Percentiles rank a stretch among this genome's conserved stretches.
Conservation (phyloP, 495 filamentous ascomycete genomes). For the Penicillium salamii region DNA sequence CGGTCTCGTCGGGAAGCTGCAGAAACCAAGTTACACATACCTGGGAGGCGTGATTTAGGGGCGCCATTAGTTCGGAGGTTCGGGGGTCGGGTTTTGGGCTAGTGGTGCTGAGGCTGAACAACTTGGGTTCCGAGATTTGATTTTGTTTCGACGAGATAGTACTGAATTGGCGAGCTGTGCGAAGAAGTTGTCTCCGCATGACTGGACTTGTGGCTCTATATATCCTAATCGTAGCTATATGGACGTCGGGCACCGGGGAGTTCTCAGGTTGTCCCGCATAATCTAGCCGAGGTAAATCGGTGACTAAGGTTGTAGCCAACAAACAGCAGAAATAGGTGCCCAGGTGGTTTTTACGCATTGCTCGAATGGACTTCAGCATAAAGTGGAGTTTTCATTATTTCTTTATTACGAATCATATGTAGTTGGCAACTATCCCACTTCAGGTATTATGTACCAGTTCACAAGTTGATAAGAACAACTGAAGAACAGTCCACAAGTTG, state of each 20-base stretch:
- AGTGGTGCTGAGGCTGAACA: neutral
- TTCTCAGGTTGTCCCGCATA: neutral
- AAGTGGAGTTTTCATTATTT: too few relatives aligned
- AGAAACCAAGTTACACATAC: conserved; percentile 22
- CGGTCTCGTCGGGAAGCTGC: conserved; percentile 6
- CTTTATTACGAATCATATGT: too few relatives aligned
- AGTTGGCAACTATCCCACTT: too few relatives aligned
- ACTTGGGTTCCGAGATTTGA: neutral
- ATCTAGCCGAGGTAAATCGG: conserved; percentile 10
- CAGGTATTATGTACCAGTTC: too few relatives aligned
- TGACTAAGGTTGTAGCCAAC: conserved; percentile 4
- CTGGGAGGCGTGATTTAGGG: conserved; percentile 32
- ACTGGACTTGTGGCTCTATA: neutral
- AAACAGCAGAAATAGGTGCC: neutral
- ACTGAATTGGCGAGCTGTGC: neutral
- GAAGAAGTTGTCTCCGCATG: neutral
- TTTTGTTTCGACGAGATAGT: neutral
- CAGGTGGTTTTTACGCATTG: too few relatives aligned
- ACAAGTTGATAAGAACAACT: too few relatives aligned
- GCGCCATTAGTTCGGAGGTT: conserved; percentile 25
- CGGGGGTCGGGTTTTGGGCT: neutral
- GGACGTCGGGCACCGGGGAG: neutral
- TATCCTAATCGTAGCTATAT: neutral
- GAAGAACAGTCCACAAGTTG: too few relatives aligned
- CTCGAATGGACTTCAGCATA: too few relatives aligned